Evolutionary conservation across 352 stramenopile genomes (phyloP).

Genomic region (Globisporangium ultimum): DNA sequence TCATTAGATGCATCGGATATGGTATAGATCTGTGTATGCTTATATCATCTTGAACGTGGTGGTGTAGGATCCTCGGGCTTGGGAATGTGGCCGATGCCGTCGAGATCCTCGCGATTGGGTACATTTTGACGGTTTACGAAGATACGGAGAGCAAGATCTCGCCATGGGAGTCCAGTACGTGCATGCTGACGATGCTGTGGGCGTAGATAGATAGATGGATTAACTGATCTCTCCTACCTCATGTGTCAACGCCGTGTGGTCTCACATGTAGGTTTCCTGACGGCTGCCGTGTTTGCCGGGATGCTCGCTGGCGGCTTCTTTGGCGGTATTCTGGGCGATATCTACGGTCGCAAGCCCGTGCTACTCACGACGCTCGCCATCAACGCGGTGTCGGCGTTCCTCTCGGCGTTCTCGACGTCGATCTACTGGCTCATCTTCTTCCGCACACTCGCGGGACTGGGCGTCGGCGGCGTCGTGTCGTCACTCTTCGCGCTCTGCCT

Average conservation of each 20-base stretch:
- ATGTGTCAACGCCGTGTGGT: constrained; percentile 8
- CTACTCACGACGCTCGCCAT: constrained; percentile 75
- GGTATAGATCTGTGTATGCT: constrained; percentile 8
- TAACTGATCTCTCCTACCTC: neutral
- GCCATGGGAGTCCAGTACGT: constrained; percentile 72
- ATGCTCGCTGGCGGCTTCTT: constrained; percentile 85
- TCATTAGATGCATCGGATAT: constrained; percentile 11
- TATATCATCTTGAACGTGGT: constrained; percentile 22
- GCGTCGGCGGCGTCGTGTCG: constrained; percentile 86
- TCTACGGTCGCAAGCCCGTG: constrained; percentile 77
- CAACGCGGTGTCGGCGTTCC: constrained; percentile 70
- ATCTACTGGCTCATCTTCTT: constrained; percentile 81
- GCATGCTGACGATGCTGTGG: too few species aligned
- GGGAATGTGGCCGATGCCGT: constrained; percentile 89
- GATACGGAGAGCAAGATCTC: constrained; percentile 60
- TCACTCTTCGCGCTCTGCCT: constrained; percentile 83
- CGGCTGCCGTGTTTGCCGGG: constrained; percentile 84
- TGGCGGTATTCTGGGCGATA: constrained; percentile 69
- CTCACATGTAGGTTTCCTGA: constrained; percentile 65
- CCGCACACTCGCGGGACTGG: constrained; percentile 53
- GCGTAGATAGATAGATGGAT: too few species aligned
- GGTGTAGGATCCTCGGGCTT: constrained; percentile 60
- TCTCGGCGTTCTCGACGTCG: constrained; percentile 69
- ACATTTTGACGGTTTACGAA: constrained; percentile 82
- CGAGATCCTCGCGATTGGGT: constrained; percentile 89